Base-by-base conservation (phyloP, 1,139 yeast genomes). In the Scheffersomyces lignicola region DNA sequence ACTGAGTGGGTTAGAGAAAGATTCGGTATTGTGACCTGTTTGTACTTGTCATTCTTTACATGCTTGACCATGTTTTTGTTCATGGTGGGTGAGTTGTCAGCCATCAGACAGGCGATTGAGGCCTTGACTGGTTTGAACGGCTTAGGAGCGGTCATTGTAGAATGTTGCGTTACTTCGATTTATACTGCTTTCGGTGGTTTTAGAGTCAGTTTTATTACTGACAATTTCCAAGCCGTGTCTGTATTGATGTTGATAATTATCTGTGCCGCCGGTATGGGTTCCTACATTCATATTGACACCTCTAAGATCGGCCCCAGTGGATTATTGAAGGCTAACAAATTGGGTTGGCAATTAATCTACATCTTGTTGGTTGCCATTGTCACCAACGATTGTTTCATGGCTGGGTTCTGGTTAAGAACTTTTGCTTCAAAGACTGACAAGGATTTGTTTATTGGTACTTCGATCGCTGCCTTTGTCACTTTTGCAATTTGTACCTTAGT, bases 1-100 rank as follows among this genome's bases (percentile, higher is more conserved):
- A 87, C 96, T n/a, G 96, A 89, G 56, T 90, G 97, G 97, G 94
- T 87, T 10, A 75, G 87, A 52, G 79, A 77, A 29, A 69, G 97
- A 43, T 90, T 72, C 52, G 97, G 97, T 2, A 54, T 70, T 5
- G 61, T 82, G 14, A 72, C 95, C 5, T 84, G 86, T 1, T 66
- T 87, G 45, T 87, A 86, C 49, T 63, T 90, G 37, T 82, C 95
- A 4, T 80, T 80, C 33, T 87, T 89, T 60, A 88, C 96, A 3
- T 75, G 90, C 39, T 71, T 90, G 44, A 90, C 96, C 7, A 76
- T 90, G 76, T 90, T 83, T 53, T 69, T 90, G 48, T 90, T 83
- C 59, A 83, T 88, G 89, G 83, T 88, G 38, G 86, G 90, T 15
- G 97, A 90, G 57, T 69, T 90, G 40, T 76, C 94, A 6, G 90